Conservation (phyloP, 2,329 filamentous ascomycete species). For the Talaromyces marneffei region DNA sequence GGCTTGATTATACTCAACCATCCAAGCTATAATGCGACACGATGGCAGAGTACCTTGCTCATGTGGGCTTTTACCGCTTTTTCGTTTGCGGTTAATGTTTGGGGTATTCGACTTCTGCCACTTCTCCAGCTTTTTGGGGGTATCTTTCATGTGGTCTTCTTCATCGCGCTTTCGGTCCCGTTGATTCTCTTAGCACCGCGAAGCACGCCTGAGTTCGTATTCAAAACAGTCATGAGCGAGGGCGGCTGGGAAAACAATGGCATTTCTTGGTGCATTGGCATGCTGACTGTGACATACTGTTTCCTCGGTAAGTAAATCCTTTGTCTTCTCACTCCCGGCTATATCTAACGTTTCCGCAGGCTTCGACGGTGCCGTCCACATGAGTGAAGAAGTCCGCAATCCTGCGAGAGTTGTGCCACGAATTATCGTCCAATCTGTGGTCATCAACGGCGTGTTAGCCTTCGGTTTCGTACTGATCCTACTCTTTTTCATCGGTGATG, state of each 20-base stretch:
- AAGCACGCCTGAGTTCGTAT: constrained; percentile 36
- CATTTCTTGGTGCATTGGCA: constrained; percentile 43
- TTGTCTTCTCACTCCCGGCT: neutral
- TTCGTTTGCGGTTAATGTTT: constrained; percentile 32
- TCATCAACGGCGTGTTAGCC: constrained; percentile 40
- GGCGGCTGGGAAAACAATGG: constrained; percentile 42
- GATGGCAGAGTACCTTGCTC: constrained; percentile 39
- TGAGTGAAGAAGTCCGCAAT: constrained; percentile 43
- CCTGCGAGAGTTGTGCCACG: constrained; percentile 44
- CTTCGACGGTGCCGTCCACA: constrained; percentile 46
- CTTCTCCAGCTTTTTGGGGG: constrained; percentile 24
- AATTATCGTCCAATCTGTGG: constrained; percentile 41
- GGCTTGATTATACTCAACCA: constrained; percentile 33
- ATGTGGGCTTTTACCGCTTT: constrained; percentile 32
- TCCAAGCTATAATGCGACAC: constrained; percentile 27
- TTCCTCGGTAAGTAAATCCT: constrained; percentile 22
- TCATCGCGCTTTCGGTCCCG: constrained; percentile 34
- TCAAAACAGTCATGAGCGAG: constrained; percentile 41
- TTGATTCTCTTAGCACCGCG: constrained; percentile 30
- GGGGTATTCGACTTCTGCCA: constrained; percentile 26
- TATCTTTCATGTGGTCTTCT: constrained; percentile 31
- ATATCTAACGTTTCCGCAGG: constrained; percentile 22
- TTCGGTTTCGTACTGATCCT: constrained; percentile 40
- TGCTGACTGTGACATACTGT: constrained; percentile 26
- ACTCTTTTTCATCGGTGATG: constrained; percentile 41